Evolutionary conservation across 106 monocot species (phyloP).

Genomic region (Allium sativum): DNA sequence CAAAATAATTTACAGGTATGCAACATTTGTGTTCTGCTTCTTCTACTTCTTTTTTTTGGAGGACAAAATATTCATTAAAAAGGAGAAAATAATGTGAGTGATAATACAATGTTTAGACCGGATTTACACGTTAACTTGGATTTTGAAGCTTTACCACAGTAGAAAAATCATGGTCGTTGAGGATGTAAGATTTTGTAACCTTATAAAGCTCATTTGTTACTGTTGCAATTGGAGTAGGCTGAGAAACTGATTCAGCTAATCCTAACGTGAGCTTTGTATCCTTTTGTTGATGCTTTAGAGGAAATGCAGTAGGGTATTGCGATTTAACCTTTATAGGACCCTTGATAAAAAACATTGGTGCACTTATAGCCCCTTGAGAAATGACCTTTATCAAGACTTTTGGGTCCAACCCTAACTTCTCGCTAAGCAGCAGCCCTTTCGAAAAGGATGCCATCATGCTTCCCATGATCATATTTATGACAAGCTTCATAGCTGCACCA

Average conservation of each 20-base stretch:
- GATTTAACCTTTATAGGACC: slow-evolving; percentile 82
- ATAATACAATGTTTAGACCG: not conserved
- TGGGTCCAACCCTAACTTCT: slow-evolving; percentile 76
- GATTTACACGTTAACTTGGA: slow-evolving; percentile 7
- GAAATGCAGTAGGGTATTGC: slow-evolving; percentile 66
- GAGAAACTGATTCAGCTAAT: slow-evolving; percentile 69
- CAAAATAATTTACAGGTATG: too few species aligned
- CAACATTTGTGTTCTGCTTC: too few species aligned
- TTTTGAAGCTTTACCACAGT: slow-evolving; percentile 77
- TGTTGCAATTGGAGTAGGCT: slow-evolving; percentile 70
- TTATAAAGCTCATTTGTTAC: slow-evolving; percentile 86
- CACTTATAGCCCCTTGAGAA: slow-evolving; percentile 84
- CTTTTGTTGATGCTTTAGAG: slow-evolving; percentile 96
- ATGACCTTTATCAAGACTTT: slow-evolving; percentile 68
- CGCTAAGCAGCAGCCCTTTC: slow-evolving; percentile 68
- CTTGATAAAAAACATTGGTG: slow-evolving; percentile 81
- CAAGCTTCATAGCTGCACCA: slow-evolving; percentile 88
- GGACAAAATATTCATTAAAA: not conserved
- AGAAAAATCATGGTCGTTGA: slow-evolving; percentile 84
- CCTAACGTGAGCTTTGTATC: slow-evolving; percentile 76
- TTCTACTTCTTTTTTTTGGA: too few species aligned
- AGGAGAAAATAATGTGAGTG: not conserved
- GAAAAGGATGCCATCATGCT: slow-evolving; percentile 97
- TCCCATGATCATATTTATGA: slow-evolving; percentile 97
- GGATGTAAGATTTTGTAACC: slow-evolving; percentile 59